phyloP scores from a whole-genome alignment of 176 grass and related monocot genomes.

The Oryza glaberrima region DNA sequence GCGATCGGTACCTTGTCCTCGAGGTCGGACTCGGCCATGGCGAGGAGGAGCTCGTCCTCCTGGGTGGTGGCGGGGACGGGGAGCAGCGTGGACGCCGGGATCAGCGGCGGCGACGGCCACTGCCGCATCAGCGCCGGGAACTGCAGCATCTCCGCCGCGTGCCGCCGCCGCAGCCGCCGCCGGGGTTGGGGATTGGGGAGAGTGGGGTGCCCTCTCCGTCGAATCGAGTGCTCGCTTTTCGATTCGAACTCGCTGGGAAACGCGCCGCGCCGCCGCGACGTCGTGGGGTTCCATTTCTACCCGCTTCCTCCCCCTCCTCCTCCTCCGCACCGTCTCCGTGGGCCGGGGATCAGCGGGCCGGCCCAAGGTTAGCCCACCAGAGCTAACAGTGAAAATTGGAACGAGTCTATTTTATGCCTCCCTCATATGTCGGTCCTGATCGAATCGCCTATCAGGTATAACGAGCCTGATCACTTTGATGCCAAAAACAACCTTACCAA shows the following conservation, averaged over 20 bases:
- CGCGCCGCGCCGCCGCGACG: background rate
- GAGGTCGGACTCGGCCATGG: constrained; percentile 85
- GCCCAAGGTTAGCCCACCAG: background rate
- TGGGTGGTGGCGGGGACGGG: constrained; percentile 70
- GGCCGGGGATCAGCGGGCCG: background rate
- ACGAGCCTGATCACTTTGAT: too few relatives aligned
- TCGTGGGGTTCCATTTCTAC: background rate
- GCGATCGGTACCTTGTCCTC: constrained; percentile 63
- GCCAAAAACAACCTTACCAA: too few relatives aligned
- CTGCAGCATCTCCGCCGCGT: constrained; percentile 74
- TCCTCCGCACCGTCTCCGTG: background rate
- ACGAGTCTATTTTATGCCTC: too few relatives aligned
- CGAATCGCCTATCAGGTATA: too few relatives aligned
- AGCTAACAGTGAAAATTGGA: too few relatives aligned
- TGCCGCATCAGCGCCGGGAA: constrained; percentile 94
- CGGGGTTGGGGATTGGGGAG: background rate
- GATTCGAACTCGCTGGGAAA: background rate
- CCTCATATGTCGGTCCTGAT: too few relatives aligned
- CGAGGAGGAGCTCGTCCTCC: constrained; percentile 83
- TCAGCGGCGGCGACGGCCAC: constrained; percentile 76
- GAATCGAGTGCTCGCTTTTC: background rate
- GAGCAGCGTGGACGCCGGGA: constrained; percentile 83
- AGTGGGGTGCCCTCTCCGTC: background rate
- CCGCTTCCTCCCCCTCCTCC: too few relatives aligned
- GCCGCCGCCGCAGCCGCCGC: background rate